Conservation (phyloP, 345 rosid genomes). For the Luvunga scandens region DNA sequence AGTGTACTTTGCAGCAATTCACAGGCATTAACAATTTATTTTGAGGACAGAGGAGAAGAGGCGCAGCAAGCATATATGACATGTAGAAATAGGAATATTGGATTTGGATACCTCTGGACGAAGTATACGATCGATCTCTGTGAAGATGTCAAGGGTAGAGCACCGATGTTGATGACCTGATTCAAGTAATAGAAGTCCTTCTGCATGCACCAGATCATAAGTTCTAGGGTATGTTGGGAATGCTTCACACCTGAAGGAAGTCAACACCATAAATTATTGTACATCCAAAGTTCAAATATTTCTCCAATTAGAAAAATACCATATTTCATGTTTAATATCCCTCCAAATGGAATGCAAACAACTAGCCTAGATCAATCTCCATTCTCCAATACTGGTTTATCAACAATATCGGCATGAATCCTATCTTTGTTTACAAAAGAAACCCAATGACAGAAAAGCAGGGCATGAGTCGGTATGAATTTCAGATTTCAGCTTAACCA, state of each 20-base stretch:
- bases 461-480: not conserved
- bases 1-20: not conserved
- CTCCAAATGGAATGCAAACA: not conserved
- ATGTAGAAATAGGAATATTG: not conserved
- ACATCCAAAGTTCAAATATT: not conserved
- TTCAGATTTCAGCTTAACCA: not conserved
- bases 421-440: not conserved
- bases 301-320: not conserved
- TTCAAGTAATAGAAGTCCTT: conserved; percentile 72
- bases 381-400: too few relatives aligned
- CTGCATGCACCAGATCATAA: conserved; percentile 90
- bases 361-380: not conserved
- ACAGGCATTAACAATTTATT: not conserved
- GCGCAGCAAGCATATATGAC: not conserved
- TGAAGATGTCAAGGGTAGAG: conserved; percentile 53
- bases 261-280: not conserved
- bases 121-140: conserved; percentile 86
- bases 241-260: conserved; percentile 78
- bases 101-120: conserved; percentile 84
- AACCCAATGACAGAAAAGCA: not conserved
- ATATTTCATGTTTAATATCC: not conserved
- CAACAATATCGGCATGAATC: not conserved
- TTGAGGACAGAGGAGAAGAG: not conserved
- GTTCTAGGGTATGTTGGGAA: conserved; percentile 95
- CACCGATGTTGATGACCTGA: conserved; percentile 46